Percentiles rank a stretch among this genome's conserved stretches.
Conservation (phyloP, 805 yeast genomes). For the Spathaspora girioi region DNA sequence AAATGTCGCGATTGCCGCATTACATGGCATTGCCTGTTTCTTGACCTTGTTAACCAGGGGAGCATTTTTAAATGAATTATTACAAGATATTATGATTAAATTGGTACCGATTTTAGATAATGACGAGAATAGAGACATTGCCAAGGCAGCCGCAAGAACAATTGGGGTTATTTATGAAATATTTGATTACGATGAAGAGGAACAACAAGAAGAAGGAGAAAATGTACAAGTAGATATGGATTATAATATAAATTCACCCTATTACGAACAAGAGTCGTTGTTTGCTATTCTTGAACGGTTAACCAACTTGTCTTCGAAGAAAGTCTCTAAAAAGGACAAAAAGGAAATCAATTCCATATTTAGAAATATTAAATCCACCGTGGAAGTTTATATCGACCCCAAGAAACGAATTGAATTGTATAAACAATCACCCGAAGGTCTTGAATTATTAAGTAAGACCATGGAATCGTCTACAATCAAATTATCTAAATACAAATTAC, state of each 20-base stretch:
- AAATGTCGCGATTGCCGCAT: conserved; percentile 36
- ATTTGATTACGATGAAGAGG: conserved; percentile 35
- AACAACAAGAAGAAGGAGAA: conserved; percentile 25
- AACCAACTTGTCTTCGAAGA: conserved; percentile 51
- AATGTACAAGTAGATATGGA: conserved; percentile 35
- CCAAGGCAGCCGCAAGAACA: conserved; percentile 53
- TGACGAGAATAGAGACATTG: conserved; percentile 40
- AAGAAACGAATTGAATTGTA: conserved; percentile 32
- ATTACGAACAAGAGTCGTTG: conserved; percentile 49
- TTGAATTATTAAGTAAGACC: conserved; percentile 25
- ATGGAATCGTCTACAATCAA: conserved; percentile 37
- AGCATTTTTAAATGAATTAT: conserved; percentile 37
- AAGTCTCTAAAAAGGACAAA: conserved; percentile 59
- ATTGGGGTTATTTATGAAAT: conserved; percentile 56
- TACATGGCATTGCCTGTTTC: conserved; percentile 45
- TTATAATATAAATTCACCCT: conserved; percentile 46
- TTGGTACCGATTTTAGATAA: conserved; percentile 41
- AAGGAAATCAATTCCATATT: conserved; percentile 56
- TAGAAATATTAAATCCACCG: conserved; percentile 51
- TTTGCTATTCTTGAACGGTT: conserved; percentile 38
- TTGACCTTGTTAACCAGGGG: conserved; percentile 43
- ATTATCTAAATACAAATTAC: conserved; percentile 41
- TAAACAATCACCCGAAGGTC: conserved; percentile 32
- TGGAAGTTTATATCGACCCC: conserved; percentile 36
- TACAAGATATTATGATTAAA: conserved; percentile 34